Evolutionary conservation across 306 rosid species (phyloP).

Genomic region (Canavalia ensiformis): DNA sequence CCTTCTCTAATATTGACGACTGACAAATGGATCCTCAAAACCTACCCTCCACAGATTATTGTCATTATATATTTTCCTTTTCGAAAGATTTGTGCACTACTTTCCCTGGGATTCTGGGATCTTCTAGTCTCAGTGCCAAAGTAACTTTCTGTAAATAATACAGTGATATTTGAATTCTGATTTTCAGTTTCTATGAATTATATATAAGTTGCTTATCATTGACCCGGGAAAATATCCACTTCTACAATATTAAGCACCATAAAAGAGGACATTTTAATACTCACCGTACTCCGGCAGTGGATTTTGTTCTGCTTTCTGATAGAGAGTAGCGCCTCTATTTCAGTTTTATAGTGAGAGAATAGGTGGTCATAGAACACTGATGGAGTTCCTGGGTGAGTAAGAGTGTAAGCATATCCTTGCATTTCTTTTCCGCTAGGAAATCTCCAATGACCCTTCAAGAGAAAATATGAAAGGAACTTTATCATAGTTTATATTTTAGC

Average conservation of each 20-base stretch:
- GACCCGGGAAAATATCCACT: slow-evolving; percentile 7
- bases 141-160: neutral
- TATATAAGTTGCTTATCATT: neutral
- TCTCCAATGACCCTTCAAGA: slow-evolving; percentile 98
- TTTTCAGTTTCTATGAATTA: slow-evolving; percentile 1
- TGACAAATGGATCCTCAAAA: too few species aligned
- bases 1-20: too few species aligned
- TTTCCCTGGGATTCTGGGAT: neutral
- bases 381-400: slow-evolving; percentile 99
- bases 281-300: slow-evolving; percentile 85
- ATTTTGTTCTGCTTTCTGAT: slow-evolving; percentile 73
- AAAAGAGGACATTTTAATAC: slow-evolving; percentile 46
- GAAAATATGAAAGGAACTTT: slow-evolving; percentile 37
- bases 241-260: neutral
- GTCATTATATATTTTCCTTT: slow-evolving; percentile 9
- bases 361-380: slow-evolving; percentile 88
- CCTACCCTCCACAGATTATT: neutral
- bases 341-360: slow-evolving; percentile 73
- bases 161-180: slow-evolving; percentile 13
- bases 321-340: slow-evolving; percentile 69
- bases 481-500: neutral
- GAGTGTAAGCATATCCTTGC: slow-evolving; percentile 98
- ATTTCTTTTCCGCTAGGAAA: slow-evolving; percentile 90
- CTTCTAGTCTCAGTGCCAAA: neutral
- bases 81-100: neutral